Conservation (phyloP, 148 eudicot genomes). For the Cornus kousa region DNA sequence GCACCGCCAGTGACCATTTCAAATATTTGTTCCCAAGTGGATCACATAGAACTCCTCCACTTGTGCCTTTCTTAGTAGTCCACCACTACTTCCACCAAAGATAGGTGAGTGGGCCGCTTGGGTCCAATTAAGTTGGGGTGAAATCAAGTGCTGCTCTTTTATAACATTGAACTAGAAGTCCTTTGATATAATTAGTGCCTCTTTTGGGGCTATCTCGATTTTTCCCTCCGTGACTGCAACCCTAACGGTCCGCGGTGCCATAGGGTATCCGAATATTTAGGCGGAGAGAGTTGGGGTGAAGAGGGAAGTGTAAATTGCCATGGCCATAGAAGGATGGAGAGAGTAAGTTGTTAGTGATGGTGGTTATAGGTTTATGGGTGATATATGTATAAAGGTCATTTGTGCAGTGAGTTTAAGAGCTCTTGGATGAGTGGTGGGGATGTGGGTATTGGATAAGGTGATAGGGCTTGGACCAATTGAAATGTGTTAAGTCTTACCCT, state of each 20-base stretch:
- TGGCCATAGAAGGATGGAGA: slow-evolving; percentile 38
- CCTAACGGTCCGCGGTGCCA: slow-evolving; percentile 17
- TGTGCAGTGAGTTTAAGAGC: slow-evolving; percentile 12
- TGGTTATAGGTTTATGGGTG: too few species aligned
- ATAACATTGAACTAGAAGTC: too few species aligned
- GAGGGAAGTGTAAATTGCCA: slow-evolving; percentile 66
- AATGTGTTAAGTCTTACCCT: slow-evolving; percentile 18
- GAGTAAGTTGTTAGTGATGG: too few species aligned
- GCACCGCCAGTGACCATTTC: too few species aligned
- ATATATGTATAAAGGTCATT: slow-evolving; percentile 3
- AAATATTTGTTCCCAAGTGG: slow-evolving; percentile 43
- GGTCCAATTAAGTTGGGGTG: slow-evolving; percentile 79
- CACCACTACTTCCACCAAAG: slow-evolving; percentile 81
- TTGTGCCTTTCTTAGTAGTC: slow-evolving; percentile 66
- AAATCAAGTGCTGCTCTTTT: too few species aligned
- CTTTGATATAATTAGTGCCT: too few species aligned
- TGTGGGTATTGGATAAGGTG: slow-evolving; percentile 58
- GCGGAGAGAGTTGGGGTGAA: slow-evolving; percentile 43
- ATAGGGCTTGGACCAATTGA: slow-evolving; percentile 52
- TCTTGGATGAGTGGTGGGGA: slow-evolving; percentile 11
- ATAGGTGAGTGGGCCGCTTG: slow-evolving; percentile 76
- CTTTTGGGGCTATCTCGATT: slow-evolving; percentile 11
- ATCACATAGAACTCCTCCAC: slow-evolving; percentile 82
- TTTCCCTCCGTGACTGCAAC: slow-evolving; percentile 34
- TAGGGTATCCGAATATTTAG: slow-evolving; percentile 21